phyloP scores from a whole-genome alignment of 495 filamentous ascomycete species.

The Podospora australis region DNA sequence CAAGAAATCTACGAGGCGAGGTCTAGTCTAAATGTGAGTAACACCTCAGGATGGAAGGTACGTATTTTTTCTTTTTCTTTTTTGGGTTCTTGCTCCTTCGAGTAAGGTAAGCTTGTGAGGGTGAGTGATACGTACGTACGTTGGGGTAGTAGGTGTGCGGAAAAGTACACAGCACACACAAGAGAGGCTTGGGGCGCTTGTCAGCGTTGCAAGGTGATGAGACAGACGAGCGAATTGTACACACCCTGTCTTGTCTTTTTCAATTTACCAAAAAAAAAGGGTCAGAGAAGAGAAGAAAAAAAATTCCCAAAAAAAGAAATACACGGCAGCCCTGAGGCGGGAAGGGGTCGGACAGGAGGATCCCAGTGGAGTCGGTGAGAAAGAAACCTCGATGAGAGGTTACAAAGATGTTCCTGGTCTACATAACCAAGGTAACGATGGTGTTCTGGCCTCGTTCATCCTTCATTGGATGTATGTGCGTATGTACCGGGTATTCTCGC shows the following conservation, averaged over 20 bases:
- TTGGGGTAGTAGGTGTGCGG: too few relatives aligned
- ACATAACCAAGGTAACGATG: neutral
- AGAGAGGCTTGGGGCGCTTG: constrained; percentile 21
- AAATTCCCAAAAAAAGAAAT: constrained; percentile 14
- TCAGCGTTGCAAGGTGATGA: constrained; percentile 16
- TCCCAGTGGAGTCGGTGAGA: constrained; percentile 25
- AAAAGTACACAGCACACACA: too few relatives aligned
- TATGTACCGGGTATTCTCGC: too few relatives aligned
- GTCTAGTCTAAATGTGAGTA: too few relatives aligned
- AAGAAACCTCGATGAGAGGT: constrained; percentile 1
- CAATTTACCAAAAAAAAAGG: too few relatives aligned
- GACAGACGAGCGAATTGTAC: constrained; percentile 20
- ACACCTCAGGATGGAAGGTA: neutral
- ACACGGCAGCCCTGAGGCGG: constrained; percentile 14
- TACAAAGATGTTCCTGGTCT: constrained; percentile 2
- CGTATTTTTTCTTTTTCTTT: constrained; percentile 16
- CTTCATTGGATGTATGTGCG: too few relatives aligned
- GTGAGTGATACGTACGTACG: too few relatives aligned
- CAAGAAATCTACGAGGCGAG: too few relatives aligned
- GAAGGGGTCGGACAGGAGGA: constrained; percentile 17
- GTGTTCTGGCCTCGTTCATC: neutral
- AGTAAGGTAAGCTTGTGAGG: too few relatives aligned
- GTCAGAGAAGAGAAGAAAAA: constrained; percentile 17
- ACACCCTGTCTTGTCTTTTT: constrained; percentile 2
- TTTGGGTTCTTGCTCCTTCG: too few relatives aligned